A percentile compares a stretch with the other conserved stretches of the same genome.
Conservation (phyloP, 768 basidiomycete genomes). For the Leccinum incarnatum region DNA sequence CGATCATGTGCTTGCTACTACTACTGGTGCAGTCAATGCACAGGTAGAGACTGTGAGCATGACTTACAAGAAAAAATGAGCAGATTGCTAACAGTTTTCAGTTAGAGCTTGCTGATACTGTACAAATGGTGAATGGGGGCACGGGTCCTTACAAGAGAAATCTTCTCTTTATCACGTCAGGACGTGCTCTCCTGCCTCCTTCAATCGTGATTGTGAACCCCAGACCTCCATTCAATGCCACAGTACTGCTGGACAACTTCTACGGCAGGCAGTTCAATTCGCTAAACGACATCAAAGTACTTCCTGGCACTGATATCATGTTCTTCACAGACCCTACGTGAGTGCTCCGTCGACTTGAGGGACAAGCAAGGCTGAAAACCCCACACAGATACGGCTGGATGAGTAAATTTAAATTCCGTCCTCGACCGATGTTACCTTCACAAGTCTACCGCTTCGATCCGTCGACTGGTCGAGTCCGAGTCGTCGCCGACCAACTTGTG, state of each 20-base stretch:
- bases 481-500: slow-evolving; percentile 76
- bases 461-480: slow-evolving; percentile 57
- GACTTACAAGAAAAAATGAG: background rate
- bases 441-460: slow-evolving; percentile 79
- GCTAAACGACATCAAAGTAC: slow-evolving; percentile 74
- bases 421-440: slow-evolving; percentile 60
- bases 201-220: slow-evolving; percentile 67
- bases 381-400: slow-evolving; percentile 57
- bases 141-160: slow-evolving; percentile 60
- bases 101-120: slow-evolving; percentile 55
- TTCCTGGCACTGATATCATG: slow-evolving; percentile 60
- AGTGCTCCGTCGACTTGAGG: slow-evolving; percentile 19
- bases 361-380: background rate
- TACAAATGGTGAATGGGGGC: slow-evolving; percentile 73
- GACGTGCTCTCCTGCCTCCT: slow-evolving; percentile 61
- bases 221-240: slow-evolving; percentile 58
- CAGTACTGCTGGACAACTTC: slow-evolving; percentile 73
- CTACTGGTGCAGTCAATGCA: slow-evolving; percentile 42
- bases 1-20: slow-evolving; percentile 40
- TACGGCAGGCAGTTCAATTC: slow-evolving; percentile 83
- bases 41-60: slow-evolving; percentile 41
- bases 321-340: slow-evolving; percentile 78
- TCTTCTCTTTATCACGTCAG: slow-evolving; percentile 61
- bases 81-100: slow-evolving; percentile 23
- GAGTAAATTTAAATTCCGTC: slow-evolving; percentile 61